A percentile compares a stretch with the other conserved stretches of the same genome.
Evolutionary conservation across 2,329 filamentous ascomycete species (phyloP).

Genomic region (Cladosporium sp.): DNA sequence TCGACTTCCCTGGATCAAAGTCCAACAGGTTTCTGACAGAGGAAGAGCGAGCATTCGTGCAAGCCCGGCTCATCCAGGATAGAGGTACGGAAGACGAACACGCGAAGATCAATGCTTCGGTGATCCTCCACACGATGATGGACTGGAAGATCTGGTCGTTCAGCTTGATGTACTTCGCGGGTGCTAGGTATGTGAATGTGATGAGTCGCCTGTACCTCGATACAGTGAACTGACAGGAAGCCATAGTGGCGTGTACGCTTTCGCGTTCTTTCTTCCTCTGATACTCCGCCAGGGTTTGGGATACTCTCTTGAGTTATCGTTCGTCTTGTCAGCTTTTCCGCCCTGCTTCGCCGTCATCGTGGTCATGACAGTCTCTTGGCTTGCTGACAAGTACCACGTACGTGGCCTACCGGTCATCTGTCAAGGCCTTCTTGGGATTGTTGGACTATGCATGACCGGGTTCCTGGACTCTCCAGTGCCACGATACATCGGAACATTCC

Average conservation of each 20-base stretch:
- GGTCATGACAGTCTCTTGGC: slow-evolving; percentile 46
- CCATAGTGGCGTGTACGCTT: slow-evolving; percentile 56
- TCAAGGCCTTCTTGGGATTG: slow-evolving; percentile 59
- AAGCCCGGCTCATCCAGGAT: slow-evolving; percentile 22
- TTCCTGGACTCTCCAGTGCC: slow-evolving; percentile 55
- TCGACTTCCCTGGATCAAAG: slow-evolving; percentile 33
- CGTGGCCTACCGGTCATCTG: slow-evolving; percentile 68
- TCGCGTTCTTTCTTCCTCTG: slow-evolving; percentile 75
- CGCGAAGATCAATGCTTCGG: slow-evolving; percentile 18
- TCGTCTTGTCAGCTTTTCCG: slow-evolving; percentile 66
- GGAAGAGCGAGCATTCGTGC: slow-evolving; percentile 27
- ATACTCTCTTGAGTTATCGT: slow-evolving; percentile 53
- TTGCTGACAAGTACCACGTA: slow-evolving; percentile 62
- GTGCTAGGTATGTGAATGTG: neutral
- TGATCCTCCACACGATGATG: slow-evolving; percentile 24
- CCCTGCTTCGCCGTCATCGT: slow-evolving; percentile 64
- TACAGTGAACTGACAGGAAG: neutral
- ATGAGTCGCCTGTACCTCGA: neutral
- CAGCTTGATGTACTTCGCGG: slow-evolving; percentile 6
- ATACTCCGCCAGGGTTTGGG: slow-evolving; percentile 62
- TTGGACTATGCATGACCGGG: slow-evolving; percentile 37
- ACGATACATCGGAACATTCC: slow-evolving; percentile 70
- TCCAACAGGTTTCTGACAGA: slow-evolving; percentile 21
- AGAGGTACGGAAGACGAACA: slow-evolving; percentile 23
- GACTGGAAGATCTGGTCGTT: slow-evolving; percentile 31